These are phyloP conservation scores for Ordospora colligata DNA, from an alignment of 371 early-diverging fungal genomes.

Conservation along the genomic window DNA sequence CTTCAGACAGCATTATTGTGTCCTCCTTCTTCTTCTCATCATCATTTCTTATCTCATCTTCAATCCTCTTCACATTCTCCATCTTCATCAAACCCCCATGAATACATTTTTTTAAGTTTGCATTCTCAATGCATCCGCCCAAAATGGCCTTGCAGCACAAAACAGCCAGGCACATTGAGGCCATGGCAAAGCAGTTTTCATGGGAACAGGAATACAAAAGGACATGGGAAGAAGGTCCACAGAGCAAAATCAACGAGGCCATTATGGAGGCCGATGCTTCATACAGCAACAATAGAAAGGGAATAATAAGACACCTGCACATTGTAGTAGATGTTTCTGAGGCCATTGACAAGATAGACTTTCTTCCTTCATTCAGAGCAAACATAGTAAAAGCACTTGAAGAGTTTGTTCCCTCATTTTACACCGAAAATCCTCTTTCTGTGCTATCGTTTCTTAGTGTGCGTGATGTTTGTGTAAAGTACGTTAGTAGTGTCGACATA, in stretches of 20 bases:
- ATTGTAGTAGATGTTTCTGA: constrained; percentile 41
- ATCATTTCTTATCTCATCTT: neutral
- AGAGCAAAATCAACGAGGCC: constrained; percentile 4
- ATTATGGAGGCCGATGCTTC: neutral
- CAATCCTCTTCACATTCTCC: neutral
- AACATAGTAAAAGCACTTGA: constrained; percentile 6
- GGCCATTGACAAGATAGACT: constrained; percentile 49
- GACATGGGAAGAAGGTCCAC: constrained; percentile 44
- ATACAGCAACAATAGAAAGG: constrained; percentile 31
- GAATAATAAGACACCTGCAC: constrained; percentile 35
- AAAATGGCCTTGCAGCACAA: neutral
- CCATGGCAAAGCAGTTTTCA: constrained; percentile 42
- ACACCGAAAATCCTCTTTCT: constrained; percentile 46
- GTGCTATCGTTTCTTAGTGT: constrained; percentile 27
- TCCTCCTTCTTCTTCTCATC: constrained; percentile 8
- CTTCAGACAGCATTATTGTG: no score
- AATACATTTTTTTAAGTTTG: constrained; percentile 1
- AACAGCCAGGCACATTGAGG: neutral
- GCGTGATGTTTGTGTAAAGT: constrained; percentile 17
- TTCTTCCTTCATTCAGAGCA: constrained; percentile 38
- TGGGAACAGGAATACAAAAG: constrained; percentile 55
- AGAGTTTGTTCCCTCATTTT: constrained; percentile 25
- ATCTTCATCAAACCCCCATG: constrained; percentile 8
- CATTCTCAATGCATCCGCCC: no score
- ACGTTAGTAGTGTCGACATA: neutral